Percentiles rank a stretch among this genome's conserved stretches.
Conservation (phyloP, 495 filamentous ascomycete genomes). For the Penicillium salamii region DNA sequence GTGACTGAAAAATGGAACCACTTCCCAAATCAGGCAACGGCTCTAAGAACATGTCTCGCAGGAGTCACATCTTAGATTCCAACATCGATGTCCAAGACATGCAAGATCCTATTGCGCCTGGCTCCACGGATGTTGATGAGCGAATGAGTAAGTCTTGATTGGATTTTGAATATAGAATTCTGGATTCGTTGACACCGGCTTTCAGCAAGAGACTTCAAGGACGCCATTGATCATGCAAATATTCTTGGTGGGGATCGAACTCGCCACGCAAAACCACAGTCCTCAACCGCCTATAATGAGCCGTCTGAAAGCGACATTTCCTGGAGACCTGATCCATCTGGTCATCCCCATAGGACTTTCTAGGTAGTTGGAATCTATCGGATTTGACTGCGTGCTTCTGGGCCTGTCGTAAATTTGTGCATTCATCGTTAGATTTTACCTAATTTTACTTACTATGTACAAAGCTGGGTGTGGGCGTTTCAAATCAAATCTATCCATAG, state of each 20-base stretch:
- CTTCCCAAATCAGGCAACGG: not conserved
- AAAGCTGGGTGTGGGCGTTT: too few species aligned
- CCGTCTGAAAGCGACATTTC: conserved; percentile 7
- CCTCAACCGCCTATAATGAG: conserved; percentile 4
- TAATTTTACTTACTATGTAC: too few species aligned
- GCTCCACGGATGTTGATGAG: conserved; percentile 2
- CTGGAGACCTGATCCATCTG: conserved; percentile 6
- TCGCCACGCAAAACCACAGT: conserved; percentile 6
- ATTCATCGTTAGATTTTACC: too few species aligned
- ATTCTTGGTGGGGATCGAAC: conserved; percentile 1
- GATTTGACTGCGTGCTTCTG: not conserved
- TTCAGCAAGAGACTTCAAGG: conserved; percentile 11
- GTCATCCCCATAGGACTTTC: conserved; percentile 1
- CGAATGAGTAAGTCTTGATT: conserved; percentile 1
- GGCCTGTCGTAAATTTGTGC: too few species aligned
- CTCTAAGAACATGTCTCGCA: not conserved
- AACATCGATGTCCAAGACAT: not conserved
- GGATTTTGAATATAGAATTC: not conserved
- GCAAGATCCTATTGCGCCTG: not conserved
- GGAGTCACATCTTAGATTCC: not conserved
- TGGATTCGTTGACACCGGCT: not conserved
- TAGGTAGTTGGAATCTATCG: not conserved
- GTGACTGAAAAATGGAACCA: not conserved
- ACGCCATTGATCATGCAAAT: conserved; percentile 7
- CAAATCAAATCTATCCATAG: too few species aligned